Evolutionary conservation across 768 basidiomycete species (phyloP), one percentile per base, ranked within the genome.

Genomic region (Lentinula sp.): DNA sequence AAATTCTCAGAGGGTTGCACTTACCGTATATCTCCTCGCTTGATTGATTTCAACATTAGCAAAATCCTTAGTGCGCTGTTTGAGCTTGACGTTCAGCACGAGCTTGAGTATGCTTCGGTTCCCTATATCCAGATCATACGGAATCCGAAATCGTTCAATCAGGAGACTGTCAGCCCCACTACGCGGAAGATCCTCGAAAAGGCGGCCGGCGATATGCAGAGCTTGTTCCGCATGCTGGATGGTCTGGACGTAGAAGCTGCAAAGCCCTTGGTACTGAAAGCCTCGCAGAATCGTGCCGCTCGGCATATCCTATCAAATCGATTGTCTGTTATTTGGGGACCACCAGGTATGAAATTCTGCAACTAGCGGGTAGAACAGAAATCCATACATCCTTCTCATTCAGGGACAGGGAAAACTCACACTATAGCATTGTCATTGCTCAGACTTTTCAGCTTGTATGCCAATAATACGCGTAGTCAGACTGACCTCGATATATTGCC

Each of bases 341-440:
- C 81, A 36, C 81, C 81, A 67, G 76, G 79, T 77, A 63, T 45
- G 72, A 46, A 23, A 2, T 16, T 18, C 46, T 42, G 20, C n/a
- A 55, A 37, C 32, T 42, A 43, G 7, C 60, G 42, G 5, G 20
- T 49, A 23, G 10, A 10, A n/a, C 28, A 16, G 20, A 36, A 50
- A 45, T 46, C 16, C 48, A 33, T 49, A 51, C 63, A 6, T 57
- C 23, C 8, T 53, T 16, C 10, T 35, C 28, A 12, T 55, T 33
- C 63, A 80, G 81, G 81, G 4, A 81, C 81, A 6, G 81, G 81
- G 6, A 83, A 83, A 68, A 83, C 81, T 6, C 78, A 83, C 62
- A 83, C 81, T 0, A 74, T 82, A 35, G 76, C 81, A 2, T 65
- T 81, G 7, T 80, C 79, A 2, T 68, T 82, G 9, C 66, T 82